Evolutionary conservation across 805 yeast species (phyloP), one percentile per base, ranked within the genome.

Genomic region (Lachancea kluyveri): DNA sequence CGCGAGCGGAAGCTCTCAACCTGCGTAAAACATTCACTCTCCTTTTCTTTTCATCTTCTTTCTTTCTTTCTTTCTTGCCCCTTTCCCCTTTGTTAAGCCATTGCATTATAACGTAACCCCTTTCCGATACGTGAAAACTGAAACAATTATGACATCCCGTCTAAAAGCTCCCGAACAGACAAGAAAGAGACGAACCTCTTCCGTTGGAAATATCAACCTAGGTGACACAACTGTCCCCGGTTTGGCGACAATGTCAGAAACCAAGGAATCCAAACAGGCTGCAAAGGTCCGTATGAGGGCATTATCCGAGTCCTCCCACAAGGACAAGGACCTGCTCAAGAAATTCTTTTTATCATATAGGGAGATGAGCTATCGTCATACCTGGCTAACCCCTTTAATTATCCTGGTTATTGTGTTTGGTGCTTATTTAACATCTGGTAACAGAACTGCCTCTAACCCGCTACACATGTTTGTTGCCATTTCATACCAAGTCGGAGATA

Each of bases 141-240:
- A n/a, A n/a, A n/a, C n/a, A n/a, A n/a, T n/a, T 24, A 33, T 33
- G 37, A 28, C 37, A 9, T 28, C 37, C 10, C 26, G 21, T 13
- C 26, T 21, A 14, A 13, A 29, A 28, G 12, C n/a, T n/a, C 34
- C 38, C n/a, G 21, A 19, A 19, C 17, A 31, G 4, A 27, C 30
- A 6, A 54, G 63, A 37, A 37, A 46, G 11, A 62, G 70, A 42
- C 60, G 86, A 43, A 68, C 74, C 7, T 79, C 92, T 1, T 79
- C 88, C 0, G 79, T 86, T 10, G 94, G 95, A 3, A 68, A 72
- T 21, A 74, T 85, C 31, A 68, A 75, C 31, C 60, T 86, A 4
- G 95, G 95, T 15, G 94, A 85, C 50, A 75, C 68, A 9, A 52
- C 57, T 5, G 79, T 75, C 2, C 78, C 84, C 2, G 68, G 81